Percentiles rank a stretch among this genome's conserved stretches.
phyloP scores from a whole-genome alignment of 495 filamentous ascomycete species.

The Neurospora sp. region DNA sequence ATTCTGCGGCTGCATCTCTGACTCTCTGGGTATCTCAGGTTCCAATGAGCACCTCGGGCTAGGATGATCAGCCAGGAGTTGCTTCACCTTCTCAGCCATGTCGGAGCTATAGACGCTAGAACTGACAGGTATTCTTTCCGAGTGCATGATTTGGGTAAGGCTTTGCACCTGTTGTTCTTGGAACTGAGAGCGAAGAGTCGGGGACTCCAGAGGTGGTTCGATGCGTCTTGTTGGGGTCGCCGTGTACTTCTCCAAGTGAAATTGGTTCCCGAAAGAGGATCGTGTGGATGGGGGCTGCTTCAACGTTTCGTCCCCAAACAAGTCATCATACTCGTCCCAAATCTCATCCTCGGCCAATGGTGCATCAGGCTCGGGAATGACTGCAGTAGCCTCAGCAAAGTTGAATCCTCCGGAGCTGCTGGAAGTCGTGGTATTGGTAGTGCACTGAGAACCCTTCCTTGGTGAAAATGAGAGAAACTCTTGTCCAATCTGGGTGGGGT shows the following conservation, averaged over 20 bases:
- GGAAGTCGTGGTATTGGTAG: conserved; percentile 45
- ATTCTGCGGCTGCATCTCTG: background rate
- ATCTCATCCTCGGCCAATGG: conserved; percentile 73
- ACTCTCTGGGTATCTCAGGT: background rate
- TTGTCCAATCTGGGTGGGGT: conserved; percentile 7
- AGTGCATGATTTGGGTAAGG: conserved; percentile 21
- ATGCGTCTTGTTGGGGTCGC: background rate
- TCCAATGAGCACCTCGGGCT: conserved; percentile 29
- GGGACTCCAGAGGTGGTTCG: conserved; percentile 31
- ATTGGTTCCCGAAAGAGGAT: conserved; percentile 34
- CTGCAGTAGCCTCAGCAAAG: conserved; percentile 47
- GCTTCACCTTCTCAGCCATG: conserved; percentile 35
- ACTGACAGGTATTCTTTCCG: conserved; percentile 18
- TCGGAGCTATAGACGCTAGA: conserved; percentile 37
- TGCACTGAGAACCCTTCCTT: conserved; percentile 57
- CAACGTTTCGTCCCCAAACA: conserved; percentile 54
- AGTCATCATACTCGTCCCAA: conserved; percentile 91
- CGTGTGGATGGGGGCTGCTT: conserved; percentile 39
- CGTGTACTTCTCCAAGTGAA: conserved; percentile 31
- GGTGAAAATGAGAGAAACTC: conserved; percentile 67
- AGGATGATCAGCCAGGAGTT: conserved; percentile 27
- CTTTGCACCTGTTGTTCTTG: conserved; percentile 16
- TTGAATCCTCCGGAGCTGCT: conserved; percentile 51
- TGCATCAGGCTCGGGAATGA: conserved; percentile 47
- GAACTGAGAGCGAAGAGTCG: conserved; percentile 21